Evolutionary conservation across 768 basidiomycete genomes (phyloP), one percentile per base, ranked within the genome.

Genomic region (Rhodotorula taiwanensis): DNA sequence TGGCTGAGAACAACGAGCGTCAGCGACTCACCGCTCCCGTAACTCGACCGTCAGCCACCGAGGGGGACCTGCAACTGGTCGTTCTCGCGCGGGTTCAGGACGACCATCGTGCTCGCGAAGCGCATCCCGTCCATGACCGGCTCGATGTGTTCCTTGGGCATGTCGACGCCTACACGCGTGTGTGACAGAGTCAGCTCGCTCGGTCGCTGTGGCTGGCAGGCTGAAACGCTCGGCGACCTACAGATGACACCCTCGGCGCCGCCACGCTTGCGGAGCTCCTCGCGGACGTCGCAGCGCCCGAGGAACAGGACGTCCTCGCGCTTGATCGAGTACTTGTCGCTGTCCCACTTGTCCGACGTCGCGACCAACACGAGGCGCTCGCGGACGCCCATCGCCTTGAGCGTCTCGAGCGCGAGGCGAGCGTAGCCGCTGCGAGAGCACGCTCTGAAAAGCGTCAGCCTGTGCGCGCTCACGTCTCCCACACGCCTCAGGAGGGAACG

Each of bases 161-260:
- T 57, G 52, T 64, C 62, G 45, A 36, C 41, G 47, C 56, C 62
- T 64, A 43, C 25, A 13, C 21, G 36, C 44, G 21, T 18, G 52
- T 5, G 41, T 2, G 30, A 16, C 7, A 39, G n/a, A n/a, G 14
- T 15, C 15, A 13, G 50, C 21, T 11, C 27, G 30, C 4, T 5
- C 10, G 23, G 23, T 25, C 13, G n/a, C n/a, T n/a, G n/a, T n/a
- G n/a, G n/a, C n/a, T 28, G 43, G 16, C 5, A 41, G 28, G 15
- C 23, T 15, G 42, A 30, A 25, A 21, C n/a, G 50, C 31, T 39
- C 36, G 43, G 10, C 20, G 52, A 54, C 62, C 33, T 39, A 58
- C 62, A 58, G 52, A 64, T 16, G 33, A 58, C 28, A 47, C 53
- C 34, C 10, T 33, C 14, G 6, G 62, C 62, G 25, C 62, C 62